Conservation (phyloP, 2,329 filamentous ascomycete species). For the Clonostachys byssicola region DNA sequence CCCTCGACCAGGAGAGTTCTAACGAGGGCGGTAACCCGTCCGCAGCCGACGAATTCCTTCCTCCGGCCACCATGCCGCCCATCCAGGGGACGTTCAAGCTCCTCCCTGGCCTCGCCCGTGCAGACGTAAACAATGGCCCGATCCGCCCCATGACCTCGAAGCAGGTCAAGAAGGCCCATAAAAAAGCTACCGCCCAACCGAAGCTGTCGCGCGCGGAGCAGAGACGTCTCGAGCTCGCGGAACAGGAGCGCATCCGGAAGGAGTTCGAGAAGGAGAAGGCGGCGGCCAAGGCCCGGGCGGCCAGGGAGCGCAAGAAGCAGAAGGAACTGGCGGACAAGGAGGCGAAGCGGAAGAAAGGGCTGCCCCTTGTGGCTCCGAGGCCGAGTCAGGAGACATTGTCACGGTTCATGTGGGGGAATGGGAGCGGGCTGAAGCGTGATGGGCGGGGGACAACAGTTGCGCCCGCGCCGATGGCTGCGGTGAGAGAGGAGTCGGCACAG, state of each 20-base stretch:
- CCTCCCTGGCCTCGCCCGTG: constrained; percentile 22
- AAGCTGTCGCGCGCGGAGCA: constrained; percentile 34
- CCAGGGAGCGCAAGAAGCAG: constrained; percentile 50
- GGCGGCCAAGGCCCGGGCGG: constrained; percentile 39
- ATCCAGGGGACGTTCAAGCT: constrained; percentile 39
- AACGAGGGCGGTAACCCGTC: neutral
- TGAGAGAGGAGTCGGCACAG: too few species aligned
- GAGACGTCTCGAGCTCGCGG: constrained; percentile 32
- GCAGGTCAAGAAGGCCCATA: constrained; percentile 31
- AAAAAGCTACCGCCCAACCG: constrained; percentile 22
- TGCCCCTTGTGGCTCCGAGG: constrained; percentile 49
- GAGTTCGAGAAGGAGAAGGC: constrained; percentile 46
- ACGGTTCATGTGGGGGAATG: constrained; percentile 39
- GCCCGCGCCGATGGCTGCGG: too few species aligned
- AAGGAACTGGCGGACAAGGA: constrained; percentile 45
- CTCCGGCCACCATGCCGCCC: constrained; percentile 18
- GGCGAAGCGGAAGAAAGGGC: constrained; percentile 44
- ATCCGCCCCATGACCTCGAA: constrained; percentile 36
- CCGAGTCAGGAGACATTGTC: constrained; percentile 56
- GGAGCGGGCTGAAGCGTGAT: constrained; percentile 20
- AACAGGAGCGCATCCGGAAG: constrained; percentile 50
- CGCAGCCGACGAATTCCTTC: neutral
- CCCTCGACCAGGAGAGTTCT: neutral
- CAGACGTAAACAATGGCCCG: neutral
- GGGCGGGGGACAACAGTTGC: constrained; percentile 6